A percentile compares a stretch with the other conserved stretches of the same genome.
Evolutionary conservation across 2,329 filamentous ascomycete species (phyloP).

Genomic region (Tolypocladium pustulatum): DNA sequence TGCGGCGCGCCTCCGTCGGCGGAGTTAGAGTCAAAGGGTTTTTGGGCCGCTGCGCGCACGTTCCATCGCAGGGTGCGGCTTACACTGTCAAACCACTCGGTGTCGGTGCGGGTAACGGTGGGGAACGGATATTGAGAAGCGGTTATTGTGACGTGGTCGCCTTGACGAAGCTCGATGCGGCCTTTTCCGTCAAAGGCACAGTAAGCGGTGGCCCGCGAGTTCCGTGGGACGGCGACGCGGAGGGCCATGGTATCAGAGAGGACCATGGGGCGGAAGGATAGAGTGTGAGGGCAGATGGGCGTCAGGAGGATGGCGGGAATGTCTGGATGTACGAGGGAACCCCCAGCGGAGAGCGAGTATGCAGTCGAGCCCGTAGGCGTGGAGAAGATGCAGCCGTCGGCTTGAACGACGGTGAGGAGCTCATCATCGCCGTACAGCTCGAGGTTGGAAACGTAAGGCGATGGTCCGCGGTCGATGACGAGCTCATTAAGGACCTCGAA

Average conservation of each 20-base stretch:
- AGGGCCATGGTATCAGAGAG: conserved; percentile 90
- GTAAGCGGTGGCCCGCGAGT: conserved; percentile 86
- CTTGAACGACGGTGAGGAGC: conserved; percentile 88
- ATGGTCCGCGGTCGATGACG: conserved; percentile 94
- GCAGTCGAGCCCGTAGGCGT: conserved; percentile 92
- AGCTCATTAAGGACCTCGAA: conserved; percentile 98
- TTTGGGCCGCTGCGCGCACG: conserved; percentile 81
- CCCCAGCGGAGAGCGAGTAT: conserved; percentile 91
- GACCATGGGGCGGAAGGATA: conserved; percentile 97
- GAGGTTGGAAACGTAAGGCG: conserved; percentile 91
- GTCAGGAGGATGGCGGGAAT: conserved; percentile 95
- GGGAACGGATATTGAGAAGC: conserved; percentile 96
- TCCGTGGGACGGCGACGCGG: conserved; percentile 74
- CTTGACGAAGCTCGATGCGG: conserved; percentile 82
- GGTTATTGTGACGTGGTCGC: conserved; percentile 92
- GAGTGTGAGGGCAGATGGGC: conserved; percentile 92
- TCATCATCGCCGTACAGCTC: conserved; percentile 95
- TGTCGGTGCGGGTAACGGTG: conserved; percentile 79
- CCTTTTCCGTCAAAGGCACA: conserved; percentile 97
- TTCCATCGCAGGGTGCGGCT: conserved; percentile 92
- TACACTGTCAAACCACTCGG: conserved; percentile 96
- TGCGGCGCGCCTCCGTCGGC: conserved; percentile 22
- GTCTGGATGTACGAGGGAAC: conserved; percentile 90
- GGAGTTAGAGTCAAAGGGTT: conserved; percentile 59
- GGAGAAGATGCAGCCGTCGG: conserved; percentile 95